phyloP scores from a whole-genome alignment of 768 basidiomycete species.

The Cyclocybe cylindracea region DNA sequence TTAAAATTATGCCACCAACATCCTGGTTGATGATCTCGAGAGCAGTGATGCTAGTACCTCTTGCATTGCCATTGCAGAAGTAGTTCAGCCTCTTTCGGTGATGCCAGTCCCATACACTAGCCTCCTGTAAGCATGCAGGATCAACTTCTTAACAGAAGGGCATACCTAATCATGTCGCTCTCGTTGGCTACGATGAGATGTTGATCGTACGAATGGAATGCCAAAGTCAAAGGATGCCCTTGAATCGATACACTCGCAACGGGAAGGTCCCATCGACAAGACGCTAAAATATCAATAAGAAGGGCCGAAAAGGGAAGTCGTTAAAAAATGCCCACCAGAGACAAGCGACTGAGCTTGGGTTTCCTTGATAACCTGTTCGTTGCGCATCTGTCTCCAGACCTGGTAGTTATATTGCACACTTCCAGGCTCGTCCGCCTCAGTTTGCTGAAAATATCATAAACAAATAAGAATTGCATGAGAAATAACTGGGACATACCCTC shows the following conservation, averaged over 20 bases:
- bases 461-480: slow-evolving; percentile 7
- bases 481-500: slow-evolving; percentile 61
- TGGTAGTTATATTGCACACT: slow-evolving; percentile 94
- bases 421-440: slow-evolving; percentile 95
- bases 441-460: slow-evolving; percentile 56
- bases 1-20: slow-evolving; percentile 85
- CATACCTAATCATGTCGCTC: slow-evolving; percentile 80
- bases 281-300: slow-evolving; percentile 39
- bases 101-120: slow-evolving; percentile 95
- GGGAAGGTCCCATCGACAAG: slow-evolving; percentile 69
- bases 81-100: slow-evolving; percentile 72
- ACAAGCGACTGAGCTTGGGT: slow-evolving; percentile 69
- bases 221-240: slow-evolving; percentile 71
- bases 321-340: slow-evolving; percentile 57
- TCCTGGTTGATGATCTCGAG: slow-evolving; percentile 95
- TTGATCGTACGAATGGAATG: slow-evolving; percentile 91
- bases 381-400: slow-evolving; percentile 90
- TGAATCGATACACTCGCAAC: slow-evolving; percentile 63
- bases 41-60: slow-evolving; percentile 82
- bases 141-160: slow-evolving; percentile 3
- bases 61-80: slow-evolving; percentile 89
- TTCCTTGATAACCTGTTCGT: slow-evolving; percentile 75
- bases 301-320: neutral
- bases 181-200: slow-evolving; percentile 88
- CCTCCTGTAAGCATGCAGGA: neutral